These are phyloP conservation scores for Raddia guianensis DNA, from an alignment of 176 grass and related monocot species.

Conservation along the genomic window DNA sequence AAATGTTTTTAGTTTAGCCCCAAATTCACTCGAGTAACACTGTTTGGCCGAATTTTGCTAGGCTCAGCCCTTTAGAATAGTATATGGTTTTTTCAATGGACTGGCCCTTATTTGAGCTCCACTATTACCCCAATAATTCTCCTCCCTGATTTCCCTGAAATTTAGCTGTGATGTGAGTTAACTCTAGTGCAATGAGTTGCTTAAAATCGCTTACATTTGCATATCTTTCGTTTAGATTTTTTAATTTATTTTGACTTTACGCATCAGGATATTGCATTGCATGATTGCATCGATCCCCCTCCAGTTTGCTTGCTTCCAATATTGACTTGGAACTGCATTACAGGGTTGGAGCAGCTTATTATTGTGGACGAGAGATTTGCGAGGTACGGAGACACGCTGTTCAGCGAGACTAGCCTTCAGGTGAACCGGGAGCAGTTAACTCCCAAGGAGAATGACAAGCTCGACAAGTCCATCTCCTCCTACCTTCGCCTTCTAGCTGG, in stretches of 20 bases:
- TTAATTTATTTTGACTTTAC: background rate
- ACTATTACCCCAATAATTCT: background rate
- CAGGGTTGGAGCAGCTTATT: slow-evolving; percentile 79
- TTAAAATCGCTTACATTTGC: no score
- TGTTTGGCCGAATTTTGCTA: background rate
- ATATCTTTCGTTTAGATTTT: background rate
- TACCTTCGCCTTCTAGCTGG: slow-evolving; percentile 83
- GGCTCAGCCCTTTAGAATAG: background rate
- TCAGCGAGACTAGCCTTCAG: slow-evolving; percentile 82
- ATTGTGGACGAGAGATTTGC: slow-evolving; percentile 61
- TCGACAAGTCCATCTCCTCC: slow-evolving; percentile 78
- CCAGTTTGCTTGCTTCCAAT: background rate
- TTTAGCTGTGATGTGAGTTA: background rate
- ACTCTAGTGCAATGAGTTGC: background rate
- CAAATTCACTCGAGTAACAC: background rate
- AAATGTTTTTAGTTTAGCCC: background rate
- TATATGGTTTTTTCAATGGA: background rate
- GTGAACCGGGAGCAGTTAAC: slow-evolving; percentile 73
- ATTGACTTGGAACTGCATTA: slow-evolving; percentile 23
- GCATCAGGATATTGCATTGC: background rate
- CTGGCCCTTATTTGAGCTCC: background rate
- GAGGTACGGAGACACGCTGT: slow-evolving; percentile 64
- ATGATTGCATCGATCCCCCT: background rate
- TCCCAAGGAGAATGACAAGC: slow-evolving; percentile 70
- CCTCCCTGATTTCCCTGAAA: background rate